phyloP scores from a whole-genome alignment of 2,329 filamentous ascomycete species.

The Karstenula rhodostoma region DNA sequence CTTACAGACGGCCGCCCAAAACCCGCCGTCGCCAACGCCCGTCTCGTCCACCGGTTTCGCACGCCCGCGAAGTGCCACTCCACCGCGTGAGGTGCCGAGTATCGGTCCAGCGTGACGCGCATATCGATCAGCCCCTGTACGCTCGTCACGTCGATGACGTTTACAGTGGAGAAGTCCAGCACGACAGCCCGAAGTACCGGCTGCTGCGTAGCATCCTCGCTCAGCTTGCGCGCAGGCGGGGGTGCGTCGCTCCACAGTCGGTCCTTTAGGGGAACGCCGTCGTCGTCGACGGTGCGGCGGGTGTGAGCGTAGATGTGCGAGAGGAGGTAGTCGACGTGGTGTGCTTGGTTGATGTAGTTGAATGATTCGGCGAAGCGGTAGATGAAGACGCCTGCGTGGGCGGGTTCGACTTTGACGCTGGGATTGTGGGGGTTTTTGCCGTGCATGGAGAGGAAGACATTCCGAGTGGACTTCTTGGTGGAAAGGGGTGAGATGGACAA shows the following conservation, averaged over 20 bases:
- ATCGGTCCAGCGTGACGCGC: slow-evolving; percentile 62
- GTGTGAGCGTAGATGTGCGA: slow-evolving; percentile 67
- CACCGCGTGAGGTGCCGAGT: slow-evolving; percentile 51
- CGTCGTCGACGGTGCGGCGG: slow-evolving; percentile 28
- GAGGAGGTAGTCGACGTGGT: slow-evolving; percentile 80
- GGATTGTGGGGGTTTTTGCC: slow-evolving; percentile 67
- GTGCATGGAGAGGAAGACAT: slow-evolving; percentile 41
- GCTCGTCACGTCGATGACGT: slow-evolving; percentile 64
- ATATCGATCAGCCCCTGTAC: slow-evolving; percentile 64
- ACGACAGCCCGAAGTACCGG: slow-evolving; percentile 64
- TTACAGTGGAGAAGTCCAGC: slow-evolving; percentile 64
- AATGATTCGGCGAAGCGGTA: slow-evolving; percentile 93
- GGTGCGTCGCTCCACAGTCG: slow-evolving; percentile 64
- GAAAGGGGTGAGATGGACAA: slow-evolving; percentile 47
- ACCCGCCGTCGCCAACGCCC: slow-evolving; percentile 63
- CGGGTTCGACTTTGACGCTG: slow-evolving; percentile 68
- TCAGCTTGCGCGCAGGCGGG: slow-evolving; percentile 44
- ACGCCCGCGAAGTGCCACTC: slow-evolving; percentile 60
- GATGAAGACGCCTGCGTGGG: slow-evolving; percentile 83
- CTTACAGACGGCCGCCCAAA: slow-evolving; percentile 57
- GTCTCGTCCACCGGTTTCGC: slow-evolving; percentile 64
- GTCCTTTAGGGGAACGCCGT: slow-evolving; percentile 42
- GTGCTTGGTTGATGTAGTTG: slow-evolving; percentile 90
- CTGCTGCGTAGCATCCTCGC: slow-evolving; percentile 30
- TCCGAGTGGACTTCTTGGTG: slow-evolving; percentile 44